Evolutionary conservation across 129 eudicot species (phyloP).

Genomic region (sunflower (Helianthus annuus)): DNA sequence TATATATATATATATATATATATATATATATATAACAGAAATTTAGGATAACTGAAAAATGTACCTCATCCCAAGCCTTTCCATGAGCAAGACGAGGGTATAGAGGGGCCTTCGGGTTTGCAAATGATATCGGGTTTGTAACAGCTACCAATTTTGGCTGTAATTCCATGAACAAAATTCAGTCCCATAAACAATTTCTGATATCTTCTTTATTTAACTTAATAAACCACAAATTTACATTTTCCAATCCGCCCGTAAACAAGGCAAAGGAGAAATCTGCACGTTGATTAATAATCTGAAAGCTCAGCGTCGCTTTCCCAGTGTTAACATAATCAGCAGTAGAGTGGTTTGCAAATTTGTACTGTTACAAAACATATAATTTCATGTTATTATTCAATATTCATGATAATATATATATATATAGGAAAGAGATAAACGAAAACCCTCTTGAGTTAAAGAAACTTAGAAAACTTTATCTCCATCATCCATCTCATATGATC

Average conservation of each 20-base stretch:
- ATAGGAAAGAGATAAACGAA: no score
- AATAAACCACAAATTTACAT: conserved; percentile 25
- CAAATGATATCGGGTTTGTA: conserved; percentile 60
- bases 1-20: neutral
- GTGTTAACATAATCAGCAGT: conserved; percentile 43
- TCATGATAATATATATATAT: neutral
- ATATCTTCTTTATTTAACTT: neutral
- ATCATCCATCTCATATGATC: no score
- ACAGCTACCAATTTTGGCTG: conserved; percentile 74
- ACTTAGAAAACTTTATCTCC: no score
- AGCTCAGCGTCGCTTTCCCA: conserved; percentile 56
- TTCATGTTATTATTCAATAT: neutral
- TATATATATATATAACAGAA: neutral
- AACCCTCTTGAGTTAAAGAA: no score
- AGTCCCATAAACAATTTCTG: neutral
- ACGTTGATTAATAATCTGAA: conserved; percentile 77
- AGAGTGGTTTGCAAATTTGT: conserved; percentile 56
- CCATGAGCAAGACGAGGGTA: conserved; percentile 91
- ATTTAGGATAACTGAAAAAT: conserved; percentile 4
- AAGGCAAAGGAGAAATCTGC: conserved; percentile 79
- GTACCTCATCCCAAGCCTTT: conserved; percentile 79
- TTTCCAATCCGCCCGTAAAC: conserved; percentile 71
- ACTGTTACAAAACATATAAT: conserved; percentile 42
- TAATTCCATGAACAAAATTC: neutral
- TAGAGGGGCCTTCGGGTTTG: conserved; percentile 75